Evolutionary conservation across 768 basidiomycete genomes (phyloP), one percentile per base, ranked within the genome.

Genomic region (Russula abietina): DNA sequence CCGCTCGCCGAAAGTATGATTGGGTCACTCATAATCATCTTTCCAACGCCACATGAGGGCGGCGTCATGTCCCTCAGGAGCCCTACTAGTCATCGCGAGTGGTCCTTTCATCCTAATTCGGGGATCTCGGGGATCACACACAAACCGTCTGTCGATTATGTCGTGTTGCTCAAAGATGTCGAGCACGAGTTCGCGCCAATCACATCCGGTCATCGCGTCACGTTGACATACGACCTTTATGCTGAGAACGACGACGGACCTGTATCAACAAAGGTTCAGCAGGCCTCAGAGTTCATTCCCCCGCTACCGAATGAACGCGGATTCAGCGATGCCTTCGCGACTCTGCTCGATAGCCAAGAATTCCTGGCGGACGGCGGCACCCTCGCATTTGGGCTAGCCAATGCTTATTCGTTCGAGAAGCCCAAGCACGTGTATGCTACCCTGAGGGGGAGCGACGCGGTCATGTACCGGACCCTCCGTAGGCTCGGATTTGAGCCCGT

Each of bases 181-280:
- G 75, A 80, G 48, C 78, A 80, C 60, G 79, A 82, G 57, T 77
- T 82, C 56, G 50, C 72, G 22, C 73, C 70, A 0, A 77, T 81
- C 57, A 71, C 39, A 4, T 72, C 74, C 0, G 80, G 81, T 0
- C 68, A 75, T 30, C 75, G 81, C 3, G 72, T 82, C 45, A 81
- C 77, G 4, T 48, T 82, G 53, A 77, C 80, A 1, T 80, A 77
- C 68, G 79, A 79, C 64, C 73, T 79, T 14, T 73, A 74, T 61
- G 70, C 64, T 43, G 56, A 56, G 36, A 36, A 14, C 41, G 61
- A 68, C 5, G 8, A 12, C 12, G 49, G 26, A 38, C 16, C 17
- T 12, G 12, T 36, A 36, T 36, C 36, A 36, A 36, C 36, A 4
- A 36, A 36, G 36, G 33, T 12, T 11, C 11, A 33, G 32, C 32